Evolutionary conservation across 495 filamentous ascomycete species (phyloP).

Genomic region (Astrocystis sublimbata): DNA sequence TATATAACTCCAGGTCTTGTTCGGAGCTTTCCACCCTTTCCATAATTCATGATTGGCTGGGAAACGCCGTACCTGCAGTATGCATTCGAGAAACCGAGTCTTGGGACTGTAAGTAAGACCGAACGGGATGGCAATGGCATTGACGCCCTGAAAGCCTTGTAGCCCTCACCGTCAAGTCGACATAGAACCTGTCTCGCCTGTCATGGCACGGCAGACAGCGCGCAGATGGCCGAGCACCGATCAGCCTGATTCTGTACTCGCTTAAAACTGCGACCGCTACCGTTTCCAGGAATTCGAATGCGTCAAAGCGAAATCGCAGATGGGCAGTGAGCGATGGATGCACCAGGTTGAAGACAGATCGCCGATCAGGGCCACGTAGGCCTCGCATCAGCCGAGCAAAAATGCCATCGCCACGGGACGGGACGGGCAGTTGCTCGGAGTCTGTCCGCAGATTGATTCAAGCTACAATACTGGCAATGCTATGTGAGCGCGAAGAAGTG

Average conservation of each 20-base stretch:
- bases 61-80: slow-evolving; percentile 15
- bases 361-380: slow-evolving; percentile 15
- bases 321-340: slow-evolving; percentile 18
- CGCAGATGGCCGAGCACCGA: background rate
- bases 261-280: slow-evolving; percentile 22
- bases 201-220: background rate
- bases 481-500: background rate
- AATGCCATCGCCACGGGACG: background rate
- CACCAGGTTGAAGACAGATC: slow-evolving; percentile 1
- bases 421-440: background rate
- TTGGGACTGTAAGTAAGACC: background rate
- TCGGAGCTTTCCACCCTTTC: slow-evolving; percentile 3
- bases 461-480: background rate
- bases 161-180: background rate
- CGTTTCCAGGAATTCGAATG: slow-evolving; percentile 24
- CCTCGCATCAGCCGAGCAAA: background rate
- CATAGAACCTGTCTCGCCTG: background rate
- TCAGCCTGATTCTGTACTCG: slow-evolving; percentile 3
- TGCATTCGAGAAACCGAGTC: background rate
- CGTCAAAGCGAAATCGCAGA: slow-evolving; percentile 5
- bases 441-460: background rate
- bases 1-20: background rate
- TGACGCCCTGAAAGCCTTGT: background rate
- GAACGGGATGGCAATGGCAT: background rate
- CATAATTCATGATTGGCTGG: background rate